Evolutionary conservation across 495 filamentous ascomycete species (phyloP), one percentile per base, ranked within the genome.

Genomic region (Neurospora sp.): DNA sequence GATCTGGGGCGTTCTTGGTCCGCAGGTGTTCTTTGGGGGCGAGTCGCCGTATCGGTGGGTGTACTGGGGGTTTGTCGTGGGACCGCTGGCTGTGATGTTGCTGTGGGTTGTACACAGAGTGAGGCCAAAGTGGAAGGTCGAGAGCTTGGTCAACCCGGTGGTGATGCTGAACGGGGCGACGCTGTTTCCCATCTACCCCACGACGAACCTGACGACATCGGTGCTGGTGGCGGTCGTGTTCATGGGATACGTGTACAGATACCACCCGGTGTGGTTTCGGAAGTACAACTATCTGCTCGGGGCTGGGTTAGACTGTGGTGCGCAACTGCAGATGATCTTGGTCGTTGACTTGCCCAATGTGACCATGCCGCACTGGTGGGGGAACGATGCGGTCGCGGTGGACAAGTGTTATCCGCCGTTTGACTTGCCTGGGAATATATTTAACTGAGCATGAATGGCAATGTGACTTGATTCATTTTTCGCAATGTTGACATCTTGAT

Each of bases 231-330:
- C 76, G 16, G 14, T 76, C 1, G 42, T 74, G 49, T 77, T 76
- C 39, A 77, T 77, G 76, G 74, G 74, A 0, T 77, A 77, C 20
- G 42, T 73, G 40, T 54, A 70, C 20, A 69, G 72, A 5, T 76
- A 77, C 42, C 76, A 76, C 20, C 40, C 46, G 6, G 76, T 41
- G 5, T 76, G 76, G 72, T 77, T 76, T 42, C 38, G 72, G 74
- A 85, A 89, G 75, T 89, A 88, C 72, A 87, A 85, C 44, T 89
- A 88, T 71, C 79, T 89, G 4, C 78, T 89, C 5, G 83, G 83
- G 0, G 85, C 82, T 0, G 88, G 86, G 7, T 76, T 89, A 44
- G 88, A 90, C 73, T 87, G 87, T 54, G 88, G 84, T 4, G 83
- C 82, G 54, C 81, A 85, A 72, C 72, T 76, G 5, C 49, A 41